Evolutionary conservation across 2,329 filamentous ascomycete genomes (phyloP), one percentile per base, ranked within the genome.

Genomic region (Aspergillus hortae): DNA sequence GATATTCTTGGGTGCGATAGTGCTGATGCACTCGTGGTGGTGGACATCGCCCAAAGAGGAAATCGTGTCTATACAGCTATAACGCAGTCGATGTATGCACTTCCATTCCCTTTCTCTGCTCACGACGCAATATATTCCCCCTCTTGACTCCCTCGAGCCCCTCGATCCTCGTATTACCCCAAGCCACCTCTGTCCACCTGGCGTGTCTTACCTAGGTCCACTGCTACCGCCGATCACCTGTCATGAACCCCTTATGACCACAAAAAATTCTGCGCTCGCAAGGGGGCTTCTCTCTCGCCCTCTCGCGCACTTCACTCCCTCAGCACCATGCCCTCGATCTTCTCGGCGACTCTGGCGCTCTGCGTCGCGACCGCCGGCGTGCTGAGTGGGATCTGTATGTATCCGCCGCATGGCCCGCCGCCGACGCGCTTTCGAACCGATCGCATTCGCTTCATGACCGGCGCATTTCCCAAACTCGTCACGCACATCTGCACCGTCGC

Each of bases 381-480:
- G 15, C 40, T 42, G 14, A 42, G 40, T 23, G 40, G 62, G 23
- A 36, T 36, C 27, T 15, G n/a, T 15, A 19, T 35, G 23, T 35
- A 23, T 35, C 43, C 44, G 4, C 19, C 15, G 11, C 6, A 19
- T 23, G n/a, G 14, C 4, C 30, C 44, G 1, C 32, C 25, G 14
- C 17, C 17, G 17, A 48, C n/a, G 6, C 11, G 15, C 6, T 42
- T 21, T 53, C 3, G 35, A 40, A 33, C 47, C 19, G 60, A 64
- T 46, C 57, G 57, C 41, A 49, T 63, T 35, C 49, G 53, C 11
- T 51, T 59, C 38, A 12, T 65, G 14, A 49, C 54, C 4, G 56
- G 53, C n/a, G 23, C 23, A 1, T 50, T 47, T 4, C 17, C 54
- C 4, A 49, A 52, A 2, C 52, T 57, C 27, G 6, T 23, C 23